phyloP scores from a whole-genome alignment of 2,329 filamentous ascomycete species.

The Penicillium sp. region DNA sequence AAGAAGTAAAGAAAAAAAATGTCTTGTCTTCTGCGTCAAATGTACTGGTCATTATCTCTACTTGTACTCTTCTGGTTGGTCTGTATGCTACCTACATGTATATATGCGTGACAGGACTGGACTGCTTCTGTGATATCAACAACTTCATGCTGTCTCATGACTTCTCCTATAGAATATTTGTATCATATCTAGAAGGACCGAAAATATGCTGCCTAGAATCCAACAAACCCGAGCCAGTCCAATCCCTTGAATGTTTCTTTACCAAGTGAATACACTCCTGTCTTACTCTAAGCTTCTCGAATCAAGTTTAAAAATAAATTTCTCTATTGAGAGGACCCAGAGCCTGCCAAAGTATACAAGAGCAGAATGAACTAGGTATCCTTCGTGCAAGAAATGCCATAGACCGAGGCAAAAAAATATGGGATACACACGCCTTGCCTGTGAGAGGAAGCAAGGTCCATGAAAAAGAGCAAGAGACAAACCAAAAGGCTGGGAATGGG shows the following conservation, averaged over 20 bases:
- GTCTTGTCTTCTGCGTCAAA: not conserved
- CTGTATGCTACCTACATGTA: not conserved
- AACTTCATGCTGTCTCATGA: not conserved
- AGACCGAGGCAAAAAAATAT: not conserved
- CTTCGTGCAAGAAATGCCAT: constrained; percentile 7
- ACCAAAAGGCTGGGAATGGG: constrained; percentile 4
- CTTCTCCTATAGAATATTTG: not conserved
- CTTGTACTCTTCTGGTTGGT: not conserved
- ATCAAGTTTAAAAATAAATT: not conserved
- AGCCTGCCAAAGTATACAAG: constrained; percentile 1
- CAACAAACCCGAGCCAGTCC: no score
- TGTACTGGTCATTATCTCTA: not conserved
- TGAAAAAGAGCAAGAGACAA: not conserved
- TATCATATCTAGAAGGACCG: not conserved
- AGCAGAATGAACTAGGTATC: constrained; percentile 1
- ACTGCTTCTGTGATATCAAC: no score
- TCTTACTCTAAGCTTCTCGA: not conserved
- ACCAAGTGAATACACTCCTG: not conserved
- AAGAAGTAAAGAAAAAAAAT: not conserved
- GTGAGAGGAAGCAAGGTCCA: constrained; percentile 3
- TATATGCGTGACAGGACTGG: not conserved
- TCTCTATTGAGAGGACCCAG: not conserved
- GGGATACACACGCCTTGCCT: not conserved
- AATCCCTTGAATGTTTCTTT: no score
- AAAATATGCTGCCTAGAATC: no score